Conservation (phyloP, 805 yeast genomes). For the Sugiyamaella lignohabitans region DNA sequence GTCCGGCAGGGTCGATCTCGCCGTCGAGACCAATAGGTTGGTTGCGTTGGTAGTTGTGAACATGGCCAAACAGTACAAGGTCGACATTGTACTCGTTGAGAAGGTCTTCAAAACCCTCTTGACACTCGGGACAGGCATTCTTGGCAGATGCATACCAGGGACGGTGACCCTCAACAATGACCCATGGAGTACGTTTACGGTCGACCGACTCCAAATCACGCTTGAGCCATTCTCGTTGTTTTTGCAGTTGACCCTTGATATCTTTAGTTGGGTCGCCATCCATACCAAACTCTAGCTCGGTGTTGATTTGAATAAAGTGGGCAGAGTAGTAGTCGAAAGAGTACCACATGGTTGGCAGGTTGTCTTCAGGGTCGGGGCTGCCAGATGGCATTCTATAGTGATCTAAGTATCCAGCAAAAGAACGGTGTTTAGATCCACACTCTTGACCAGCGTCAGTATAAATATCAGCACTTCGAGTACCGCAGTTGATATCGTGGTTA, state of each 20-base stretch:
- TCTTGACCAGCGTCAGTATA: slow-evolving; percentile 8
- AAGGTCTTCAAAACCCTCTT: slow-evolving; percentile 23
- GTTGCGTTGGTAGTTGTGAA: slow-evolving; percentile 24
- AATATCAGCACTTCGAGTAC: slow-evolving; percentile 9
- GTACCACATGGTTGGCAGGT: slow-evolving; percentile 28
- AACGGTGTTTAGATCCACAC: slow-evolving; percentile 19
- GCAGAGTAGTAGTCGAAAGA: slow-evolving; percentile 31
- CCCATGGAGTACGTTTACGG: slow-evolving; percentile 28
- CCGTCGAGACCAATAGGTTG: slow-evolving; percentile 20
- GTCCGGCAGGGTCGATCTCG: slow-evolving; percentile 27
- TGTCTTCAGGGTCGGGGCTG: slow-evolving; percentile 23
- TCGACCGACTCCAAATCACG: slow-evolving; percentile 27
- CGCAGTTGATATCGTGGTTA: slow-evolving; percentile 25
- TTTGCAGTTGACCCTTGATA: slow-evolving; percentile 16
- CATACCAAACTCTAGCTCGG: slow-evolving; percentile 28
- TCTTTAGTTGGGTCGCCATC: slow-evolving; percentile 20
- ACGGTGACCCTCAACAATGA: slow-evolving; percentile 26
- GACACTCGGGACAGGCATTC: slow-evolving; percentile 18
- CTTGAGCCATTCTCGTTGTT: slow-evolving; percentile 29
- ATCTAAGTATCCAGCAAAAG: slow-evolving; percentile 27
- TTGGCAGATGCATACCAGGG: slow-evolving; percentile 30
- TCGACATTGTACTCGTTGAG: slow-evolving; percentile 23
- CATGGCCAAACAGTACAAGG: slow-evolving; percentile 24
- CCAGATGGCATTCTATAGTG: slow-evolving; percentile 30
- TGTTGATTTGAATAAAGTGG: slow-evolving; percentile 27